These are phyloP conservation scores for Thermomucor indicae-seudaticae DNA, from an alignment of 371 early-diverging fungal species.

Conservation along the genomic window DNA sequence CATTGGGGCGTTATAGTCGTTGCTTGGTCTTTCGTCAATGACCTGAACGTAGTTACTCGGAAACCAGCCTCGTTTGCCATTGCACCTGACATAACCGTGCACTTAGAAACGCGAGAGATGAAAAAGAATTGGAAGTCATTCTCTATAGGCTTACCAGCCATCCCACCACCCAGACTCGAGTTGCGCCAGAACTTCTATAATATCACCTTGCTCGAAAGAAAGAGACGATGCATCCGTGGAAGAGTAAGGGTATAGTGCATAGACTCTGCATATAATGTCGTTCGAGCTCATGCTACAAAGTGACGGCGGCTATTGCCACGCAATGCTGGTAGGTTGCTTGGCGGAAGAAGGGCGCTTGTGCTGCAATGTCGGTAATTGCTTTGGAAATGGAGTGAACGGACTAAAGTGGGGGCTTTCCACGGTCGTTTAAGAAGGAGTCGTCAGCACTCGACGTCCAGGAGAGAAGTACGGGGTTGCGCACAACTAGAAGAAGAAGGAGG, in stretches of 20 bases:
- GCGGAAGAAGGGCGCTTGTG: neutral
- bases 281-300: slow-evolving; percentile 12
- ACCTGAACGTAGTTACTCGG: slow-evolving; percentile 80
- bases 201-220: slow-evolving; percentile 72
- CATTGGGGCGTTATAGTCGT: slow-evolving; percentile 8
- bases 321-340: neutral
- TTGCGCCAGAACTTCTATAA: slow-evolving; percentile 78
- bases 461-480: slow-evolving; percentile 3
- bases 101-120: neutral
- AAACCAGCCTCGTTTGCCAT: slow-evolving; percentile 81
- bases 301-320: neutral
- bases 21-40: slow-evolving; percentile 24
- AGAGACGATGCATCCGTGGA: slow-evolving; percentile 69
- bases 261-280: slow-evolving; percentile 56
- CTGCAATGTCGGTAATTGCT: slow-evolving; percentile 1
- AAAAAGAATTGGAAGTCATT: neutral
- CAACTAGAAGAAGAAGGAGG: slow-evolving; percentile 1
- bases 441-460: neutral
- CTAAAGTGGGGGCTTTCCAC: slow-evolving; percentile 7
- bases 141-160: slow-evolving; percentile 44
- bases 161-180: slow-evolving; percentile 95
- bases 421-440: neutral
- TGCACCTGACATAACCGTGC: slow-evolving; percentile 31
- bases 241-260: slow-evolving; percentile 78
- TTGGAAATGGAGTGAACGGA: slow-evolving; percentile 8